Conservation (phyloP, 2,329 filamentous ascomycete genomes). For the Myriosclerotinia scirpicola region DNA sequence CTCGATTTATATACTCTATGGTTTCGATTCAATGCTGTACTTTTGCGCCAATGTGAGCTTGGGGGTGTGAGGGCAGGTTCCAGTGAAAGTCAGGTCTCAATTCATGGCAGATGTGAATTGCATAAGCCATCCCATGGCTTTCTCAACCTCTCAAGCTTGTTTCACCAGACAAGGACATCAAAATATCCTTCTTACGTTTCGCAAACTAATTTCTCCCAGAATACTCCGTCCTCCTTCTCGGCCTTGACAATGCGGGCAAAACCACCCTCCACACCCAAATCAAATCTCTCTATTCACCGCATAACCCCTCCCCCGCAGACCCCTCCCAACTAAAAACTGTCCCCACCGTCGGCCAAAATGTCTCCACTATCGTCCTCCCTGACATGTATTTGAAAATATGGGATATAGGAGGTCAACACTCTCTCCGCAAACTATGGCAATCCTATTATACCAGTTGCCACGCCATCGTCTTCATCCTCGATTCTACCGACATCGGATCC, state of each 20-base stretch:
- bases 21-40: neutral
- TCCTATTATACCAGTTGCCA: constrained; percentile 93
- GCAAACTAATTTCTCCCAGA: constrained; percentile 52
- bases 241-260: constrained; percentile 97
- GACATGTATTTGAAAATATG: constrained; percentile 98
- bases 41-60: neutral
- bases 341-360: constrained; percentile 95
- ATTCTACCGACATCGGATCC: constrained; percentile 90
- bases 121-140: neutral
- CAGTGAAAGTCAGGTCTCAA: neutral
- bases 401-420: constrained; percentile 95
- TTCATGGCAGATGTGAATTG: neutral
- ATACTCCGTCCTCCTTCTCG: constrained; percentile 95
- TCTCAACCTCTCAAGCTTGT: neutral
- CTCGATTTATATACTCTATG: neutral
- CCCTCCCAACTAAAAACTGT: constrained; percentile 75
- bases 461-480: constrained; percentile 96
- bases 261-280: constrained; percentile 97
- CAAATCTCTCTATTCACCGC: constrained; percentile 77
- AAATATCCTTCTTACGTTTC: constrained; percentile 8
- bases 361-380: constrained; percentile 83
- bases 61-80: neutral
- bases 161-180: neutral
- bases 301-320: constrained; percentile 57
- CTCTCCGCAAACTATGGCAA: constrained; percentile 87